These are phyloP conservation scores for Vicia sativa DNA, from an alignment of 306 rosid species.

Conservation along the genomic window DNA sequence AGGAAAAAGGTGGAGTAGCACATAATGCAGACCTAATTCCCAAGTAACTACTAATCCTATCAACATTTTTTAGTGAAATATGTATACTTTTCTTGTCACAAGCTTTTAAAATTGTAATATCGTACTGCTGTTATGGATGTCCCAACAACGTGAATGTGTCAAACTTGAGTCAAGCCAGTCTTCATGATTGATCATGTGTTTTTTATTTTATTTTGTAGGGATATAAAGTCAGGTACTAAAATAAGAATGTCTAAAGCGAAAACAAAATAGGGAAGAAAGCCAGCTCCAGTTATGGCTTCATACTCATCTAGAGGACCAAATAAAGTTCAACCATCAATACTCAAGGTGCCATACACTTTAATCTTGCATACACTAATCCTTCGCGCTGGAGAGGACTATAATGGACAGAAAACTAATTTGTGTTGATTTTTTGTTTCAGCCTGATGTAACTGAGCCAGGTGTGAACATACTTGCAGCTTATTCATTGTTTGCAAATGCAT, in stretches of 20 bases:
- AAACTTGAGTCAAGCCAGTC: background rate
- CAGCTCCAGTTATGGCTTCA: slow-evolving; percentile 48
- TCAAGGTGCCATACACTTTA: slow-evolving; percentile 31
- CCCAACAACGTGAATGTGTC: background rate
- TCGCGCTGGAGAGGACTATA: too few species aligned
- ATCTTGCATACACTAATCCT: too few species aligned
- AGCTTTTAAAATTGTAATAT: background rate
- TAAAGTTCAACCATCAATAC: slow-evolving; percentile 41
- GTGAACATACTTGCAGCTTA: slow-evolving; percentile 58
- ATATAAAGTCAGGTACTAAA: background rate
- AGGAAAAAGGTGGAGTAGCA: accelerated
- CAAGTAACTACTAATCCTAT: background rate
- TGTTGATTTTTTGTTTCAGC: slow-evolving; percentile 10
- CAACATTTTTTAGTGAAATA: background rate
- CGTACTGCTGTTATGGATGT: too few species aligned
- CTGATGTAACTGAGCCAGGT: slow-evolving; percentile 57
- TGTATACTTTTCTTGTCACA: background rate
- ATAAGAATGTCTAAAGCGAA: slow-evolving; percentile 35
- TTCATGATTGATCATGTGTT: background rate
- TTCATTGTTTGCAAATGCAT: slow-evolving; percentile 38
- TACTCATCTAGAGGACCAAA: slow-evolving; percentile 47
- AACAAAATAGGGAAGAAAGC: slow-evolving; percentile 31
- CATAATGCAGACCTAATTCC: background rate
- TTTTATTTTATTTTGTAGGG: slow-evolving; percentile 30
- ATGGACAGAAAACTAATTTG: too few species aligned